Evolutionary conservation across 2,329 filamentous ascomycete species (phyloP), one percentile per base, ranked within the genome.

Genomic region (Xylariaceae sp.): DNA sequence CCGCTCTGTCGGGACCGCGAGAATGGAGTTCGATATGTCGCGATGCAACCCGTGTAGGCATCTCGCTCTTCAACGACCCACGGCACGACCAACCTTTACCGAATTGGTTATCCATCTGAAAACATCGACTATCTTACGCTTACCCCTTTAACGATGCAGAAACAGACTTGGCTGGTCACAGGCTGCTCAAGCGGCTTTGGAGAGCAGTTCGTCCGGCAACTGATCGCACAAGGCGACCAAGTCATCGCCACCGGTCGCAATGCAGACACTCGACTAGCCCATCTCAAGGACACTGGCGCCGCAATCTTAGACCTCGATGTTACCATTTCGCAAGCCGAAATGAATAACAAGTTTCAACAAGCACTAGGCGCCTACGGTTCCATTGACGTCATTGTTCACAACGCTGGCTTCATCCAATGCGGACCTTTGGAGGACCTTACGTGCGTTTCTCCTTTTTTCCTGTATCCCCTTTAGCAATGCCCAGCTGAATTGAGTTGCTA

Each of bases 141-240:
- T 35, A 35, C 14, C 32, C 32, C 32, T 10, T 10, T 10, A 42
- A 22, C 19, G 12, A 27, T 9, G 7, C 57, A 58, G 51, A 39
- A 45, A n/a, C 47, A 55, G 48, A 68, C 65, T 1, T 72, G 67
- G 68, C 38, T 75, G 14, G 68, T 75, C 36, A 75, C 72, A 1
- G 71, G 71, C 41, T 72, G 69, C 55, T 72, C 71, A 9, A 73
- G 67, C 43, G 72, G 71, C 17, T 74, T 75, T 35, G 72, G 71
- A 12, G 61, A 68, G 35, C 43, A 59, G 5, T 59, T 74, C 15
- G 68, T 69, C 5, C 62, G 65, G 14, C 64, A 70, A 43, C 64
- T 74, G 33, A 57, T 67, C 10, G 61, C 65, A 17, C 56, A 58
- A 2, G 72, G 70, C 0, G 69, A 74, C 40, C 66, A 69, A 14